Evolutionary conservation across 2,329 filamentous ascomycete genomes (phyloP).

Genomic region (Claviceps arundinis): DNA sequence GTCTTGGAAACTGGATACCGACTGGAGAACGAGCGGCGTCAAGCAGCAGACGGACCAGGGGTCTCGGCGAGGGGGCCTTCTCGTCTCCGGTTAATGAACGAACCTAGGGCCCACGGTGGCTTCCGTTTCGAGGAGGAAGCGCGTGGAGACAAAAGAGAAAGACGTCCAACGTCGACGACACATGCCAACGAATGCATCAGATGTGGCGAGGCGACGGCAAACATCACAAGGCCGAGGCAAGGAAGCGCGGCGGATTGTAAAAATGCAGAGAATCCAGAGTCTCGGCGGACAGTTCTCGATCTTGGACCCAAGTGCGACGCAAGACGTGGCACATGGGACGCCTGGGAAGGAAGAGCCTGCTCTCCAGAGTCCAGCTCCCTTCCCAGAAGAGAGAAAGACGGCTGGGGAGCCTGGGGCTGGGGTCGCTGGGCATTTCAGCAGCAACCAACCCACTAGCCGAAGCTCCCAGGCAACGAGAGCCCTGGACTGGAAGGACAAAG

Average conservation of each 20-base stretch:
- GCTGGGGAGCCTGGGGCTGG: too few relatives aligned
- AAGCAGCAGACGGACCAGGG: conserved; percentile 2
- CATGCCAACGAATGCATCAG: not conserved
- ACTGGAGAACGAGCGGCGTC: conserved; percentile 1
- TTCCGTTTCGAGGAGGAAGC: conserved; percentile 8
- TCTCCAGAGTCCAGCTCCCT: too few relatives aligned
- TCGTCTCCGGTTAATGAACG: conserved; percentile 7
- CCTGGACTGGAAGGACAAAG: too few relatives aligned
- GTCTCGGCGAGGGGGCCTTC: conserved; percentile 3
- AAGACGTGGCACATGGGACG: not conserved
- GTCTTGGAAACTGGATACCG: conserved; percentile 3
- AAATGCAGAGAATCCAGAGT: not conserved
- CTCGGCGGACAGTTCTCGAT: not conserved
- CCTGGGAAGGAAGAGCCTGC: not conserved
- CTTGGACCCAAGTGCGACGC: not conserved
- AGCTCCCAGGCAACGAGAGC: not conserved
- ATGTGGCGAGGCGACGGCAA: not conserved
- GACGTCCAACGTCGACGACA: not conserved
- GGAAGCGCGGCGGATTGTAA: not conserved
- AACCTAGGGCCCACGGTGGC: conserved; percentile 6
- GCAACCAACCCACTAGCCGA: not conserved
- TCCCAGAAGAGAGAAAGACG: not conserved
- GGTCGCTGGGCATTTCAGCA: not conserved
- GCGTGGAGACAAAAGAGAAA: conserved; percentile 4
- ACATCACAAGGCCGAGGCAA: not conserved